A percentile compares a stretch with the other conserved stretches of the same genome.
Conservation (phyloP, 2,329 filamentous ascomycete species). For the Trichoderma breve region DNA sequence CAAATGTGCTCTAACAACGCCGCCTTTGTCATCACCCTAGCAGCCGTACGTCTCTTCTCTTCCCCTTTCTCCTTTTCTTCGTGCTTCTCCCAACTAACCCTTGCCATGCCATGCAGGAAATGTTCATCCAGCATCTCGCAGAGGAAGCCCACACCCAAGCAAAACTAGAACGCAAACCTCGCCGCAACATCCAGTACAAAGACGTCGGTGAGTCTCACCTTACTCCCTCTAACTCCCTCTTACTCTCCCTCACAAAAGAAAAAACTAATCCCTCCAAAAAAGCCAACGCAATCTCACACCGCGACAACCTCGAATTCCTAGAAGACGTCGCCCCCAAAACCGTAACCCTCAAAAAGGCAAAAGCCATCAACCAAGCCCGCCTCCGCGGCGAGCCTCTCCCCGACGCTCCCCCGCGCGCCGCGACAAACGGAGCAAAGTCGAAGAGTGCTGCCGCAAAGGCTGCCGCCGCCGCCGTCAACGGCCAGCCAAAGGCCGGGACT, state of each 20-base stretch:
- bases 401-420: constrained; percentile 28
- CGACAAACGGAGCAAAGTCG: constrained; percentile 28
- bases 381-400: constrained; percentile 41
- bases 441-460: not conserved
- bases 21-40: constrained; percentile 88
- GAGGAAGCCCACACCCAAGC: constrained; percentile 83
- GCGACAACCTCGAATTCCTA: constrained; percentile 94
- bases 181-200: constrained; percentile 92
- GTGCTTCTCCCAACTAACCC: constrained; percentile 7
- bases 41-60: constrained; percentile 62
- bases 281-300: constrained; percentile 82
- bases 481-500: constrained; percentile 22
- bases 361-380: constrained; percentile 56
- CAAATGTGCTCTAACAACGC: constrained; percentile 87
- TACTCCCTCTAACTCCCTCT: too few relatives aligned
- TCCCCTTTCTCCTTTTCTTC: not conserved
- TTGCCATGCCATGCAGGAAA: constrained; percentile 57
- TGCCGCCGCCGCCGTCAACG: constrained; percentile 31
- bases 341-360: constrained; percentile 74
- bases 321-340: constrained; percentile 88
- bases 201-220: constrained; percentile 66
- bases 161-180: constrained; percentile 86
- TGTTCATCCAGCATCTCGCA: constrained; percentile 92
- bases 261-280: not conserved
- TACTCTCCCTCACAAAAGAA: not conserved